Base-by-base conservation (phyloP, 306 rosid genomes). In the Oxytropis ochrocephala region DNA sequence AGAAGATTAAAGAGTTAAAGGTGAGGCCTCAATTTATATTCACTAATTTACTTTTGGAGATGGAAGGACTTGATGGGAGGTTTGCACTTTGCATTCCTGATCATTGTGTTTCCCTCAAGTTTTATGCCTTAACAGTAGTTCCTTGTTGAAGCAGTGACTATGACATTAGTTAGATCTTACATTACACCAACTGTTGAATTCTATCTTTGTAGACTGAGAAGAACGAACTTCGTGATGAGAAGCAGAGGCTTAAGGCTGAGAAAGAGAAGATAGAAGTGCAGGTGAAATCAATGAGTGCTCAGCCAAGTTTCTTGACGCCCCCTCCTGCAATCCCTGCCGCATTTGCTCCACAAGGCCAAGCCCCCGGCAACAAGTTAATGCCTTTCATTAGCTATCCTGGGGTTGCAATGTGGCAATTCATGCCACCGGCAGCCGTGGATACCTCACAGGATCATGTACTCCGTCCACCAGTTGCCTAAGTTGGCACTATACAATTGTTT, bases 401-500 rank as follows among this genome's bases (percentile, higher is more conserved):
- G 27, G 94, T 93, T 29, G 96, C 94, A 74, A 88, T 93, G 98
- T 93, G 98, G 98, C 98, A 93, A 70, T 93, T 93, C 81, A 85
- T 90, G 98, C 97, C 97, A 5, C 97, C 97, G 1, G 98, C 98
- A 1, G 76, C 97, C 0, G 89, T 90, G 82, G 98, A 90, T 79
- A 93, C 96, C 59, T 93, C 98, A 33, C 96, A 93, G 89, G 98
- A 93, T 83, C 98, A 93, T 48, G 96, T 86, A 4, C 97, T 86
- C 85, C 97, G 98, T 44, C 96, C 98, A 17, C 98, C 98, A 5
- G 98, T 88, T 48, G 98, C 98, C 61, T 93, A 88, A 90, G 74
- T 75, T 11, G 74, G 80, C 73, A 13, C 11, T 79, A 63, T 51
- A 64, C 71, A 58, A 75, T 89, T 71, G 39, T 68, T 76, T 72